Percentiles rank a stretch among this genome's conserved stretches.
Conservation (phyloP, 345 rosid genomes). For the Hypericum androsaemum region DNA sequence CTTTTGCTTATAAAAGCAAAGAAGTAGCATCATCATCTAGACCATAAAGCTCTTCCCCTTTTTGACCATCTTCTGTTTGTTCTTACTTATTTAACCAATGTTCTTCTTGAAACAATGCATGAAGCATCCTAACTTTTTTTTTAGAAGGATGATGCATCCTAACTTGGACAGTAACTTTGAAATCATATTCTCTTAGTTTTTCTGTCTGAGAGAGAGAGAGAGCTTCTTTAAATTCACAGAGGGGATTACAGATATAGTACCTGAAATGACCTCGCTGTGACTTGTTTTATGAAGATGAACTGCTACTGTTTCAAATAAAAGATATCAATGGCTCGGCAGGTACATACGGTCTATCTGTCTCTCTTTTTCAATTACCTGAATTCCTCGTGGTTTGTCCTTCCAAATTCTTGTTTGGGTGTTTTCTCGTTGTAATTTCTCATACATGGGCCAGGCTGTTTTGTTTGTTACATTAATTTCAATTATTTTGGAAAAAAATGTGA, state of each 20-base stretch:
- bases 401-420: conserved; percentile 5
- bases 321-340: conserved; percentile 27
- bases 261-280: conserved; percentile 13
- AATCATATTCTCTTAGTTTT: background rate
- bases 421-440: background rate
- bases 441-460: too few species aligned
- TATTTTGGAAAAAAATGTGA: too few species aligned
- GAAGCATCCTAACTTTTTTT: too few species aligned
- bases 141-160: too few species aligned
- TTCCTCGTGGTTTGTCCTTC: conserved; percentile 12
- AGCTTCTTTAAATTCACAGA: background rate
- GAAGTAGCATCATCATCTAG: too few species aligned
- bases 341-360: conserved; percentile 19
- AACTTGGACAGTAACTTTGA: too few species aligned
- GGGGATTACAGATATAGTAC: background rate
- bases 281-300: conserved; percentile 14
- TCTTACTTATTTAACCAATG: conserved; percentile 4
- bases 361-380: conserved; percentile 7
- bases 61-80: conserved; percentile 11
- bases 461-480: too few species aligned
- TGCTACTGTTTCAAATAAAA: conserved; percentile 3
- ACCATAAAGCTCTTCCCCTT: background rate
- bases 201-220: too few species aligned
- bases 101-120: background rate
- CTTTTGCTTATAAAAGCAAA: too few species aligned